phyloP scores from a whole-genome alignment of 2,329 filamentous ascomycete species.

The Teratosphaeriaceae sp. region DNA sequence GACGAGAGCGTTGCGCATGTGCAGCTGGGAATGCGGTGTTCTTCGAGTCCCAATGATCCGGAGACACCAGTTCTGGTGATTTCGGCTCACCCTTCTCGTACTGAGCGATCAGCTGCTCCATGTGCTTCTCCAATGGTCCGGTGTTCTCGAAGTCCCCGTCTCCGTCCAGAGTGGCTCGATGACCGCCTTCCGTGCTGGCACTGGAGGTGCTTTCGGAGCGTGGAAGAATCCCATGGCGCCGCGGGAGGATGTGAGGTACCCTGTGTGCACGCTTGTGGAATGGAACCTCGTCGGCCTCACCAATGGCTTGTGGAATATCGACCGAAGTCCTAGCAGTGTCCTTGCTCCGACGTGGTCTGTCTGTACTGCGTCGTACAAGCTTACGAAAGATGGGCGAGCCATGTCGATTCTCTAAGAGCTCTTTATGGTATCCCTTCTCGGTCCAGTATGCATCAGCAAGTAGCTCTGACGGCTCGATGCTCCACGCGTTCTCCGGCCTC shows the following conservation, averaged over 20 bases:
- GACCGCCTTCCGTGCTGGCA: constrained; percentile 28
- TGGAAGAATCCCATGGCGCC: constrained; percentile 13
- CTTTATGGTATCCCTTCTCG: constrained; percentile 73
- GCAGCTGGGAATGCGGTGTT: constrained; percentile 17
- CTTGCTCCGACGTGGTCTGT: background rate
- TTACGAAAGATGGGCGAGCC: constrained; percentile 37
- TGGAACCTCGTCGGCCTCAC: constrained; percentile 1
- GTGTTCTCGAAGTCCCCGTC: constrained; percentile 42
- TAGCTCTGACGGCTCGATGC: constrained; percentile 73
- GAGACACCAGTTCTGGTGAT: constrained; percentile 34
- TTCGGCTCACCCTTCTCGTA: constrained; percentile 32
- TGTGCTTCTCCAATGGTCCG: constrained; percentile 40
- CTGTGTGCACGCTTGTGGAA: constrained; percentile 6
- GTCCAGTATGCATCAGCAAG: constrained; percentile 89
- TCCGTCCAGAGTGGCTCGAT: constrained; percentile 38
- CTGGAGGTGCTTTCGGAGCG: constrained; percentile 22
- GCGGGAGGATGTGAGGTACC: constrained; percentile 3
- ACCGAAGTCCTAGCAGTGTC: background rate
- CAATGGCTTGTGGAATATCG: background rate
- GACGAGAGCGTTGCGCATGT: background rate
- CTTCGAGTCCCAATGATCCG: constrained; percentile 33
- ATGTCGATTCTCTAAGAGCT: constrained; percentile 70
- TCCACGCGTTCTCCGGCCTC: constrained; percentile 78
- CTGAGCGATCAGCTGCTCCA: constrained; percentile 37
- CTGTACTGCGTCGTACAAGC: background rate